A percentile compares a stretch with the other conserved stretches of the same genome.
Conservation (phyloP, 306 rosid species). For the Boehmeria nivea region DNA sequence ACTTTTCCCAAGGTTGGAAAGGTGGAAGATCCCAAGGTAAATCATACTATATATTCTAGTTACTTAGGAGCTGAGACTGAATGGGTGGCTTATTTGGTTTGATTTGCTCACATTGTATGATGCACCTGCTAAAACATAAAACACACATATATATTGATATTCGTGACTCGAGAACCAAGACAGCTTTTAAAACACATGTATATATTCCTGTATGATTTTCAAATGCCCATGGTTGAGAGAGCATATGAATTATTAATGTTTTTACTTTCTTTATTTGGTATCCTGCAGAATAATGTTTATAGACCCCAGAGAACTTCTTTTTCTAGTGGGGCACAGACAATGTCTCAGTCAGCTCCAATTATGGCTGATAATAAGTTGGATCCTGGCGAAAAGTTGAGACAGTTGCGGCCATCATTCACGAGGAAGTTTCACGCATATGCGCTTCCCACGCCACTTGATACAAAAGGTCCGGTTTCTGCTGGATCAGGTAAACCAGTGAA, state of each 20-base stretch:
- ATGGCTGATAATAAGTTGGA: conserved; percentile 57
- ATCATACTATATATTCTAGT: neutral
- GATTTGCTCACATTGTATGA: too few species aligned
- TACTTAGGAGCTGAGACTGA: too few species aligned
- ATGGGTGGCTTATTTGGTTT: too few species aligned
- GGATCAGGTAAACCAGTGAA: conserved; percentile 39
- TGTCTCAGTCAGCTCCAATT: conserved; percentile 94
- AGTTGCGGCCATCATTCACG: conserved; percentile 61
- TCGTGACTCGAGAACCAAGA: neutral
- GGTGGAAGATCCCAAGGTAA: conserved; percentile 53
- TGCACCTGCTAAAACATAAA: too few species aligned
- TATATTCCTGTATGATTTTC: too few species aligned
- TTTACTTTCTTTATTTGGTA: conserved; percentile 14
- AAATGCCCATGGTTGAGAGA: too few species aligned
- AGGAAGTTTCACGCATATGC: conserved; percentile 77
- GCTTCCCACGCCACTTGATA: conserved; percentile 79
- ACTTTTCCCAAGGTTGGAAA: conserved; percentile 45
- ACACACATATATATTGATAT: too few species aligned
- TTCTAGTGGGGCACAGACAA: too few species aligned
- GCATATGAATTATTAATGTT: neutral
- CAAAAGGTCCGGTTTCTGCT: conserved; percentile 45
- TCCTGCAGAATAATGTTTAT: conserved; percentile 62
- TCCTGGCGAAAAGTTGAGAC: conserved; percentile 55
- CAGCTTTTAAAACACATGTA: too few species aligned
- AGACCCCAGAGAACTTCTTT: conserved; percentile 42